Evolutionary conservation across 2,329 filamentous ascomycete species (phyloP).

Genomic region (Cladosporium sp.): DNA sequence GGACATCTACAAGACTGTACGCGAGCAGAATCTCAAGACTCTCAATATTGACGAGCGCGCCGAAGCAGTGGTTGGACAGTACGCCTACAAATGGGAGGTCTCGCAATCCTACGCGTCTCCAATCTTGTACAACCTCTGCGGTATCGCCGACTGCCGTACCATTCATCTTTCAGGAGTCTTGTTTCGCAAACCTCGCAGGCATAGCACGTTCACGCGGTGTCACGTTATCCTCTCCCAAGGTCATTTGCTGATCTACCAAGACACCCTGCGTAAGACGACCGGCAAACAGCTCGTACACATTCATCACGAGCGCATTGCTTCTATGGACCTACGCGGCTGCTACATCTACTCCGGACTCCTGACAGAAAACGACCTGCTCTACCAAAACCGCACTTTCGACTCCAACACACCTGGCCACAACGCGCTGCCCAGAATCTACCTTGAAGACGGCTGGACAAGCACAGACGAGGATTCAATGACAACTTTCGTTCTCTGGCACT

Average conservation of each 20-base stretch:
- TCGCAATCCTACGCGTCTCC: slow-evolving; percentile 64
- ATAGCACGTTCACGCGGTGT: slow-evolving; percentile 62
- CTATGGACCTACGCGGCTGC: slow-evolving; percentile 62
- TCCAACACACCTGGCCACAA: slow-evolving; percentile 62
- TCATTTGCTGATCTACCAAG: slow-evolving; percentile 63
- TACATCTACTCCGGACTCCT: slow-evolving; percentile 67
- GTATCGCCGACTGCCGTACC: slow-evolving; percentile 63
- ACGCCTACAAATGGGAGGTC: slow-evolving; percentile 69
- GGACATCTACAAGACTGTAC: slow-evolving; percentile 58
- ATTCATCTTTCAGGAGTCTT: slow-evolving; percentile 64
- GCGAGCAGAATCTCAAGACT: slow-evolving; percentile 59
- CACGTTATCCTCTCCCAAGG: slow-evolving; percentile 63
- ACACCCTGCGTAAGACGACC: slow-evolving; percentile 56
- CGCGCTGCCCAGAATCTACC: slow-evolving; percentile 61
- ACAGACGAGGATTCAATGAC: slow-evolving; percentile 67
- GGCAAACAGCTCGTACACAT: slow-evolving; percentile 61
- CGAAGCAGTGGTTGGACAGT: slow-evolving; percentile 67
- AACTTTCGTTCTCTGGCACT: slow-evolving; percentile 68
- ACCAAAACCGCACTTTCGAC: slow-evolving; percentile 66
- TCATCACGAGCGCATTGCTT: slow-evolving; percentile 62
- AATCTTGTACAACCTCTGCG: slow-evolving; percentile 68
- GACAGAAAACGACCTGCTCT: slow-evolving; percentile 64
- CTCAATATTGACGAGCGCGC: slow-evolving; percentile 67
- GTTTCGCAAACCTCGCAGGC: slow-evolving; percentile 65
- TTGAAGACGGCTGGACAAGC: slow-evolving; percentile 62